Conservation (phyloP, 2,329 filamentous ascomycete genomes). For the Penicillium crustosum region DNA sequence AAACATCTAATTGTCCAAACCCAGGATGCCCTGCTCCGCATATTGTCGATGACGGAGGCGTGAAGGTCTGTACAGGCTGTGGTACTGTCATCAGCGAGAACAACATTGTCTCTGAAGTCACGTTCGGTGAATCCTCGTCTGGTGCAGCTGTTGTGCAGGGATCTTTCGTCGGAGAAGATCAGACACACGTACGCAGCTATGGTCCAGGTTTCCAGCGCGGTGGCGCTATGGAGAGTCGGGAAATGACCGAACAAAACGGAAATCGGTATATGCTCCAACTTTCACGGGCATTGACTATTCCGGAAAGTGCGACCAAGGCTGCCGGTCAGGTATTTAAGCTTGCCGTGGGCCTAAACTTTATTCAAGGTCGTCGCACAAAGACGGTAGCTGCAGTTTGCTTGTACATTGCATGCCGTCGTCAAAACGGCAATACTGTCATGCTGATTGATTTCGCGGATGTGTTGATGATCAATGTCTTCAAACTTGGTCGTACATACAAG, state of each 20-base stretch:
- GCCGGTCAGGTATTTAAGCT: constrained; percentile 75
- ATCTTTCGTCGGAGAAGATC: constrained; percentile 80
- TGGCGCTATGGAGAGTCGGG: constrained; percentile 51
- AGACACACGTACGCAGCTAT: constrained; percentile 71
- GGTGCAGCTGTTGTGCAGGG: constrained; percentile 90
- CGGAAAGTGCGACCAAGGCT: constrained; percentile 62
- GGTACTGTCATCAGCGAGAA: constrained; percentile 80
- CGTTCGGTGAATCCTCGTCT: constrained; percentile 81
- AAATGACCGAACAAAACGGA: constrained; percentile 48
- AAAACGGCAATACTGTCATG: constrained; percentile 80
- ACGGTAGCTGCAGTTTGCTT: constrained; percentile 88
- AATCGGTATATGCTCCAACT: constrained; percentile 47
- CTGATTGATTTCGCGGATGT: constrained; percentile 94
- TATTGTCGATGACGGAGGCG: constrained; percentile 48
- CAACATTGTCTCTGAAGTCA: constrained; percentile 88
- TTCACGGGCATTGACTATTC: constrained; percentile 44
- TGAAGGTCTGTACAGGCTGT: constrained; percentile 72
- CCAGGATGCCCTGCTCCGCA: constrained; percentile 47
- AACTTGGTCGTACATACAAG: constrained; percentile 87
- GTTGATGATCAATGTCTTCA: constrained; percentile 83
- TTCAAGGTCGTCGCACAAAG: constrained; percentile 79
- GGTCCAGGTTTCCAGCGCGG: constrained; percentile 48
- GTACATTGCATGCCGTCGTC: constrained; percentile 81
- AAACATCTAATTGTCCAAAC: constrained; percentile 46
- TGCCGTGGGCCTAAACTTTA: constrained; percentile 71